Conservation (phyloP, 257 asterid genomes). For the Jacaranda mimosifolia region DNA sequence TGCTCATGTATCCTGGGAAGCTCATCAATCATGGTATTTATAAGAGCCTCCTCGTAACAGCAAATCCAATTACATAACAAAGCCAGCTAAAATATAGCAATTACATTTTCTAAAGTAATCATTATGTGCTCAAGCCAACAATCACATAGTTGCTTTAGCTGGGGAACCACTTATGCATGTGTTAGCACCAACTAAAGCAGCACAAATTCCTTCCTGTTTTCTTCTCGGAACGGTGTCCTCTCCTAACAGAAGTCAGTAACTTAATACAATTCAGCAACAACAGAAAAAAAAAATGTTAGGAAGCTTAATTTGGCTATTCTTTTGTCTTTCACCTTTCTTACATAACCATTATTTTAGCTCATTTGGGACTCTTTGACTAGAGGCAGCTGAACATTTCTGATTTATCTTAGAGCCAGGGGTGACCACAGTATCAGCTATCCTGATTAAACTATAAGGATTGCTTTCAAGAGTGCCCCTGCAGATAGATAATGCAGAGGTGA, state of each 20-base stretch:
- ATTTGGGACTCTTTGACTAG: constrained; percentile 38
- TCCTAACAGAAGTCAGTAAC: constrained; percentile 34
- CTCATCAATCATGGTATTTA: constrained; percentile 95
- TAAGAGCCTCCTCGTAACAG: constrained; percentile 80
- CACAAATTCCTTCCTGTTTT: constrained; percentile 64
- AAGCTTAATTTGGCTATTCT: background rate
- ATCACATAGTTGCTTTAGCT: constrained; percentile 67
- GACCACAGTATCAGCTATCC: constrained; percentile 36
- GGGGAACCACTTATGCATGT: constrained; percentile 71
- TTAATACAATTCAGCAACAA: constrained; percentile 14
- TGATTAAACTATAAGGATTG: constrained; percentile 57
- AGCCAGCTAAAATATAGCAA: constrained; percentile 83
- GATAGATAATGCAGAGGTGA: background rate
- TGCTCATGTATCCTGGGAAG: constrained; percentile 98
- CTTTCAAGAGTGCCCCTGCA: constrained; percentile 64
- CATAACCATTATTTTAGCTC: no score
- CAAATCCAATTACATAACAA: constrained; percentile 68
- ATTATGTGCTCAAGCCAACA: constrained; percentile 65
- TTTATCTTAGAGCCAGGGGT: constrained; percentile 53
- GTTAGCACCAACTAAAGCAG: constrained; percentile 73
- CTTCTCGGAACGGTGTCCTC: constrained; percentile 51
- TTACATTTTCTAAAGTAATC: constrained; percentile 62
- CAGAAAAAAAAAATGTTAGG: background rate
- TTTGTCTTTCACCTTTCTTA: constrained; percentile 12
- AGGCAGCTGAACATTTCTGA: constrained; percentile 31